Conservation (phyloP, 2,329 filamentous ascomycete genomes). For the Ophiocordyceps camponoti-leonardi region DNA sequence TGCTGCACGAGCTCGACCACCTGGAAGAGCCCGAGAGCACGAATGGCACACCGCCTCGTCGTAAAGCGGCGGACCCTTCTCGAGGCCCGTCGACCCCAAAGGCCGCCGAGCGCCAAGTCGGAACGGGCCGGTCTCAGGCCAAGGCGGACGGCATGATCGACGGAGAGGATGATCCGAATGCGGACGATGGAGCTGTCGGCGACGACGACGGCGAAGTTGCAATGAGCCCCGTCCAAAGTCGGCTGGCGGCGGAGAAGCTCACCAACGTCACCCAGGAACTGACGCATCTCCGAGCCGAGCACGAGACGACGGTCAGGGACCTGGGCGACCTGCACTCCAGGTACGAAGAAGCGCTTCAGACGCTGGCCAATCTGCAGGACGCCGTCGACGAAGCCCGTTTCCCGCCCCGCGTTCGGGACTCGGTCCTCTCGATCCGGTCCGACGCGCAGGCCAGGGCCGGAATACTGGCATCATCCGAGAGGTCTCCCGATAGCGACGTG, state of each 20-base stretch:
- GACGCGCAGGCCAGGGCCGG: conserved; percentile 41
- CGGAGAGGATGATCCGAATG: no score
- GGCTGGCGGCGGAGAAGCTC: conserved; percentile 81
- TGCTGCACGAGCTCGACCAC: conserved; percentile 78
- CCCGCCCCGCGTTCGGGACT: conserved; percentile 34
- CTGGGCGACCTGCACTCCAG: conserved; percentile 70
- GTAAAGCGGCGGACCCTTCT: neutral
- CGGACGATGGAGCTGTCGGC: conserved; percentile 3
- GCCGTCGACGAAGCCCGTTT: conserved; percentile 64
- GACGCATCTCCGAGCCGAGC: conserved; percentile 75
- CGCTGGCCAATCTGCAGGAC: conserved; percentile 73
- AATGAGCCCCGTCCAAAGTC: conserved; percentile 62
- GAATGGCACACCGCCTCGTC: conserved; percentile 13
- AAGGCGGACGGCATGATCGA: neutral
- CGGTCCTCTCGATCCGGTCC: conserved; percentile 34
- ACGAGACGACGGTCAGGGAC: conserved; percentile 68
- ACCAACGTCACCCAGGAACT: conserved; percentile 85
- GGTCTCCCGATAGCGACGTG: conserved; percentile 50
- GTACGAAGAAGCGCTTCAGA: conserved; percentile 76
- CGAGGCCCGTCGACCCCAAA: conserved; percentile 27
- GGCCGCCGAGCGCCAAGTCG: conserved; percentile 28
- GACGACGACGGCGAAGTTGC: conserved; percentile 29
- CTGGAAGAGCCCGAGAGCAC: conserved; percentile 30
- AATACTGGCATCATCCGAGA: conserved; percentile 72
- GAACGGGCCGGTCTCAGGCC: conserved; percentile 5